These are phyloP conservation scores for Puccinia polysora DNA, from an alignment of 1,284 basidiomycete genomes.

Conservation along the genomic window DNA sequence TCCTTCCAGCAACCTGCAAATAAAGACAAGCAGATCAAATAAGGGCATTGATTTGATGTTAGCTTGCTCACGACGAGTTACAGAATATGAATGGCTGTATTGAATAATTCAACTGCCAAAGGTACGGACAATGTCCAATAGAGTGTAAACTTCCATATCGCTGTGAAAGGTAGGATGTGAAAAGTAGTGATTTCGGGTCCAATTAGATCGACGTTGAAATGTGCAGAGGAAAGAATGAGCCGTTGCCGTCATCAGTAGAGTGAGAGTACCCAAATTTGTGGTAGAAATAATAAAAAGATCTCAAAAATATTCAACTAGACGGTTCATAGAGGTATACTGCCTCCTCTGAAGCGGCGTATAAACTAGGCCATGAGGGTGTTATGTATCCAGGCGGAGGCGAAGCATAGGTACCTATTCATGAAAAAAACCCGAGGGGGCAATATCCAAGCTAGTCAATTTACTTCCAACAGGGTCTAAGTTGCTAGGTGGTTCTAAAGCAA, in stretches of 20 bases:
- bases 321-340: conserved; percentile 19
- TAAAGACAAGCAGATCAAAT: no score
- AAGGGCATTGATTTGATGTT: no score
- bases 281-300: neutral
- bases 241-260: no score
- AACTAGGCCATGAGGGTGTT: conserved; percentile 3
- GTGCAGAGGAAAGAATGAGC: neutral
- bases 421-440: neutral
- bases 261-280: no score
- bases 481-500: no score
- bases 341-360: neutral
- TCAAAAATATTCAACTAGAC: neutral
- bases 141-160: conserved; percentile 26
- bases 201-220: no score
- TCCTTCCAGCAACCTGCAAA: conserved; percentile 11
- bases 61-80: no score
- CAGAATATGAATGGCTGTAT: no score
- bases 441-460: neutral
- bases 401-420: conserved; percentile 18
- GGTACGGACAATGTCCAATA: conserved; percentile 20
- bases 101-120: neutral
- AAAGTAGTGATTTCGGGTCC: no score
- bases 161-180: neutral
- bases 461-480: no score
- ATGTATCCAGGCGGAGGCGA: conserved; percentile 17